phyloP scores from a whole-genome alignment of 2,329 filamentous ascomycete species.

The Ceratocystis destructans region DNA sequence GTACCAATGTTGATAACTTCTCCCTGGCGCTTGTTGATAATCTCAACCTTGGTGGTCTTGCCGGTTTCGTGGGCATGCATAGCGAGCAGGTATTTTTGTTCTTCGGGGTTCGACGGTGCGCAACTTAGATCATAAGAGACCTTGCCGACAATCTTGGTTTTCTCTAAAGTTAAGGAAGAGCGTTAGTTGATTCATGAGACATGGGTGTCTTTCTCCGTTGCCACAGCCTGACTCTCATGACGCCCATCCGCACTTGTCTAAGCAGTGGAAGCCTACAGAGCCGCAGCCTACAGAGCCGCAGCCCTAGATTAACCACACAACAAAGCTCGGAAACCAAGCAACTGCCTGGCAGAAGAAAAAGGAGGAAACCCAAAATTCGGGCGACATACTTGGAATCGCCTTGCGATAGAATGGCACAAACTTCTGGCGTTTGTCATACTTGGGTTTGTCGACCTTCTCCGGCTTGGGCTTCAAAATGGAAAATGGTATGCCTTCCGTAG shows the following conservation, averaged over 20 bases:
- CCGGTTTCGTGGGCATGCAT: slow-evolving; percentile 39
- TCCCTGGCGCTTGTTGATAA: slow-evolving; percentile 29
- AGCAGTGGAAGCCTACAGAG: not conserved
- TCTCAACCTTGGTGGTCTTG: slow-evolving; percentile 34
- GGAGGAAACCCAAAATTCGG: not conserved
- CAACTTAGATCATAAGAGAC: slow-evolving; percentile 66
- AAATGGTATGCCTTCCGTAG: slow-evolving; percentile 45
- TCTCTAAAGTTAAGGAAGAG: slow-evolving; percentile 38
- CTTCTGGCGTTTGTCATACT: slow-evolving; percentile 29
- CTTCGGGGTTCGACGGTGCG: slow-evolving; percentile 56
- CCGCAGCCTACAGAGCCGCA: too few species aligned
- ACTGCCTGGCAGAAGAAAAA: not conserved
- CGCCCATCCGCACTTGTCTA: not conserved
- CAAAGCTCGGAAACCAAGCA: not conserved
- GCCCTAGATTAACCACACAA: not conserved
- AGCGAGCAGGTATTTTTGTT: slow-evolving; percentile 51
- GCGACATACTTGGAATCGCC: slow-evolving; percentile 43
- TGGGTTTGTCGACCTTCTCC: slow-evolving; percentile 33
- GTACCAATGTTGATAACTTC: slow-evolving; percentile 16
- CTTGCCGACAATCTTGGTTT: slow-evolving; percentile 60
- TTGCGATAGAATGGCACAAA: slow-evolving; percentile 52
- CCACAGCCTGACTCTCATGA: not conserved
- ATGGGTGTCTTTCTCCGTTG: too few species aligned
- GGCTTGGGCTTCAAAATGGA: slow-evolving; percentile 37
- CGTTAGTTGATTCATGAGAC: too few species aligned